These are phyloP conservation scores for Poa annua DNA, from an alignment of 176 grass and related monocot species.

Conservation along the genomic window DNA sequence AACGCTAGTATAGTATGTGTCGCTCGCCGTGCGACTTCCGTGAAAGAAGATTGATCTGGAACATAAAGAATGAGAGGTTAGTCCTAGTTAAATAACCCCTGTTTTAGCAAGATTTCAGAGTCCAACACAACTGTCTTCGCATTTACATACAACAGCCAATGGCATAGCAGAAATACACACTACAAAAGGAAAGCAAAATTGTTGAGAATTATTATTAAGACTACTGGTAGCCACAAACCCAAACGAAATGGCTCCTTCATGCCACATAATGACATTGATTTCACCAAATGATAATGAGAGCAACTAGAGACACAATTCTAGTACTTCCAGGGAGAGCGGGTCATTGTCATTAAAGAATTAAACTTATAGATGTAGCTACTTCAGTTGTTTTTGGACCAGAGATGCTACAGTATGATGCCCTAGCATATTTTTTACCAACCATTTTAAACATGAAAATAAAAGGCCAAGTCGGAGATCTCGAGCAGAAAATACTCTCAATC, in stretches of 20 bases:
- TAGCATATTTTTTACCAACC: neutral
- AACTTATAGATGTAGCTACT: neutral
- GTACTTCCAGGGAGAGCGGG: neutral
- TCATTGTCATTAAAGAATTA: neutral
- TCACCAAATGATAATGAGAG: neutral
- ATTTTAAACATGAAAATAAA: conserved; percentile 23
- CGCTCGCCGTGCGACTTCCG: conserved; percentile 54
- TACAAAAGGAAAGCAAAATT: neutral
- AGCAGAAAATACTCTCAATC: neutral
- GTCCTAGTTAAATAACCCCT: neutral
- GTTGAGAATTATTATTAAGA: neutral
- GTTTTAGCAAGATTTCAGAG: neutral
- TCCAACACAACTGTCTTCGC: conserved; percentile 15
- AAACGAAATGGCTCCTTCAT: neutral
- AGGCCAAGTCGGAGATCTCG: neutral
- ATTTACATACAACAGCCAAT: conserved; percentile 34
- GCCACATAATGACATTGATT: neutral
- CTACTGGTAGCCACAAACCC: neutral
- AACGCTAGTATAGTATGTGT: conserved; percentile 67
- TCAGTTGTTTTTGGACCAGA: neutral
- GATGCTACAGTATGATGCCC: neutral
- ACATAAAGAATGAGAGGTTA: conserved; percentile 40
- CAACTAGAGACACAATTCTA: neutral
- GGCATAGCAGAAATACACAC: conserved; percentile 12
- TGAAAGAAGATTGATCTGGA: conserved; percentile 55